Evolutionary conservation across 208 protist genomes (phyloP).

Genomic region (Crithidia sp.): DNA sequence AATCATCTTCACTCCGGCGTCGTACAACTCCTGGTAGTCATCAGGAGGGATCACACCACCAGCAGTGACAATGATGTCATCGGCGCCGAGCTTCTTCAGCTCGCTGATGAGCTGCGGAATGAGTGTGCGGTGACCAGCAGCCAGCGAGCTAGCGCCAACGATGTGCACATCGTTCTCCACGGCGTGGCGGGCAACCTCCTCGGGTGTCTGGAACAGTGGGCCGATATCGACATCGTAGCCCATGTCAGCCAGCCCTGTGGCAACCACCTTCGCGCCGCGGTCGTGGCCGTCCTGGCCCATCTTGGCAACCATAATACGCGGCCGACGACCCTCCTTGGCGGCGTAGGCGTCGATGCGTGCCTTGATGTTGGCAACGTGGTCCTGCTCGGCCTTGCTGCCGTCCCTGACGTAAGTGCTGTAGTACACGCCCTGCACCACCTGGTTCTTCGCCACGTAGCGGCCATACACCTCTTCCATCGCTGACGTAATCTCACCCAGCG

Average conservation of each 20-base stretch:
- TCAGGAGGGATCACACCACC: conserved; percentile 85
- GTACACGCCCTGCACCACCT: conserved; percentile 89
- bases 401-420: conserved; percentile 59
- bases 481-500: conserved; percentile 95
- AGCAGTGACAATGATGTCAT: conserved; percentile 86
- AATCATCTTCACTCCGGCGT: conserved; percentile 90
- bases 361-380: conserved; percentile 43
- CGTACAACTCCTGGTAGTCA: conserved; percentile 95
- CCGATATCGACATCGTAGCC: conserved; percentile 97
- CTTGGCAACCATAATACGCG: conserved; percentile 96
- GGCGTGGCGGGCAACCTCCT: conserved; percentile 81
- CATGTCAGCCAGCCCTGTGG: conserved; percentile 95
- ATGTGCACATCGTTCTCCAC: conserved; percentile 97
- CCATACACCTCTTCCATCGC: conserved; percentile 88
- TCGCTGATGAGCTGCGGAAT: conserved; percentile 91
- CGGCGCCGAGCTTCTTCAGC: conserved; percentile 71
- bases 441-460: conserved; percentile 65
- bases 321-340: conserved; percentile 85
- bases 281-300: conserved; percentile 98
- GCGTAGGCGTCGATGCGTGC: conserved; percentile 69
- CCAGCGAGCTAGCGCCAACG: conserved; percentile 82
- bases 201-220: conserved; percentile 90
- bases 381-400: conserved; percentile 45
- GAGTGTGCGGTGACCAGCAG: conserved; percentile 89
- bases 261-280: conserved; percentile 95